Conservation (phyloP, 345 rosid species). For the Aquilaria yunnanensis region DNA sequence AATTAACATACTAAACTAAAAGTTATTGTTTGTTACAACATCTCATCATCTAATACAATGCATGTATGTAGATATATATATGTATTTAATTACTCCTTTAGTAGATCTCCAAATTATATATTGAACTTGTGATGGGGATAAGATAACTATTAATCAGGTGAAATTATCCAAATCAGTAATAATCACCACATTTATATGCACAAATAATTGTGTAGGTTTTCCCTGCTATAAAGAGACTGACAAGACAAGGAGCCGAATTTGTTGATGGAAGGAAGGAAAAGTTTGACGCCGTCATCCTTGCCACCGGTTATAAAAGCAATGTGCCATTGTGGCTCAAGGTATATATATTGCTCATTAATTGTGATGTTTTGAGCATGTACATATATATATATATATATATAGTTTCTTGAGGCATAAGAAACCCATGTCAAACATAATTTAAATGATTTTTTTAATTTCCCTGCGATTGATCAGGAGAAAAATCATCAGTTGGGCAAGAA, state of each 20-base stretch:
- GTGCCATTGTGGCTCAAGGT: conserved; percentile 89
- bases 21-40: too few relatives aligned
- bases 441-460: not conserved
- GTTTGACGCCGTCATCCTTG: conserved; percentile 74
- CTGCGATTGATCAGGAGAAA: conserved; percentile 28
- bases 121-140: too few relatives aligned
- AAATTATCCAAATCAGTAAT: not conserved
- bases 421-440: not conserved
- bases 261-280: conserved; percentile 53
- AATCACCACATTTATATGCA: not conserved
- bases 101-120: too few relatives aligned
- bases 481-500: conserved; percentile 48
- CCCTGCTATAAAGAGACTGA: conserved; percentile 48
- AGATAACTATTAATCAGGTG: too few relatives aligned
- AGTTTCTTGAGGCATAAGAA: not conserved
- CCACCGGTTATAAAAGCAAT: conserved; percentile 85
- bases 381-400: too few relatives aligned
- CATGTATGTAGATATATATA: too few relatives aligned
- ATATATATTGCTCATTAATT: not conserved
- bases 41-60: too few relatives aligned
- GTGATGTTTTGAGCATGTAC: not conserved
- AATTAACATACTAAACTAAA: too few relatives aligned
- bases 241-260: conserved; percentile 49
- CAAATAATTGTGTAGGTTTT: conserved; percentile 34
- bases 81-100: too few relatives aligned